Base-by-base conservation (phyloP, 257 asterid species). In the Salvia rosmarinus region DNA sequence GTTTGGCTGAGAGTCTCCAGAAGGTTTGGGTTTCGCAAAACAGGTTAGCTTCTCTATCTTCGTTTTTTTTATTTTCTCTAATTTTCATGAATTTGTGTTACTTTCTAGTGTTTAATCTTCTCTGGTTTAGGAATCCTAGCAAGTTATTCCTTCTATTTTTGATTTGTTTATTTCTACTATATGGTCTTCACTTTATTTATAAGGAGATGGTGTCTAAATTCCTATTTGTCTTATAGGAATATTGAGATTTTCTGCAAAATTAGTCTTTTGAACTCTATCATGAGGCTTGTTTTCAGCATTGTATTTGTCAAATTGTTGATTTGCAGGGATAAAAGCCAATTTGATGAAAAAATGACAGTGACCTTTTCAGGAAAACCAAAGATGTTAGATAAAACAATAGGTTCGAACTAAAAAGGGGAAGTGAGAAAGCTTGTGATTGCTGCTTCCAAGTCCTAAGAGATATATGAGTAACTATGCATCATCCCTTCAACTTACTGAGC, bases 1-100 rank as follows among this genome's bases (percentile, higher is more conserved):
- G 86, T 80, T 72, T 85, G 90, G 88, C 14, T 19, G 66, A 87
- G 80, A 73, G 77, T 85, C 54, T 84, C 90, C 51, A 76, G 46
- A 68, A 80, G 75, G 54, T 37, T 88, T 23, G 77, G 82, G 19
- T 50, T 75, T 30, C 85, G 61, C 67, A 81, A 82, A 84, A 63
- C 75, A n/a, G 93, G 95, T 88, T 5, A 4, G 75, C n/a, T n/a
- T n/a, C n/a, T n/a, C n/a, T n/a, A n/a, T n/a, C n/a, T n/a, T n/a
- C n/a, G n/a, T n/a, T n/a, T n/a, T n/a, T n/a, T n/a, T n/a, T 1
- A 20, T 9, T 0, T 5, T 9, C 30, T 1, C n/a, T 11, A 12
- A 28, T 14, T 56, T 42, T 73, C 49, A 6, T 43, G 0, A 66
- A 43, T 11, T 30, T 4, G 10, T 59, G 14, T 52, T 56, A 0